Evolutionary conservation across 1,284 basidiomycete species (phyloP).

Genomic region (Leccinum fuscescens): DNA sequence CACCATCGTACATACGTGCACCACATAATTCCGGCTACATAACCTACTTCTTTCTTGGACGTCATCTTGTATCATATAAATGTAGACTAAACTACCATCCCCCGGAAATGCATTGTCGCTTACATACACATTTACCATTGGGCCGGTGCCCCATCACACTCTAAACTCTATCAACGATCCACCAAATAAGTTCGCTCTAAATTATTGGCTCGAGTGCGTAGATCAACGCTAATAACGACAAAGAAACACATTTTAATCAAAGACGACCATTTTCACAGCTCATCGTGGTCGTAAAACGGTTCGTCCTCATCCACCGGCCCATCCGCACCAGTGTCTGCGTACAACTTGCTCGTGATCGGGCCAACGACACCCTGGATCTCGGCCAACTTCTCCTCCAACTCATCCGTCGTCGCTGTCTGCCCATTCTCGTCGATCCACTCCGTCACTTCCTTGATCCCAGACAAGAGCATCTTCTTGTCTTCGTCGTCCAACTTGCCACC

Average conservation of each 20-base stretch:
- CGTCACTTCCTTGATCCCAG: constrained; percentile 82
- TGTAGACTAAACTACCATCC: constrained; percentile 6
- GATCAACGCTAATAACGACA: constrained; percentile 13
- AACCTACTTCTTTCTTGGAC: constrained; percentile 3
- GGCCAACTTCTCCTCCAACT: constrained; percentile 87
- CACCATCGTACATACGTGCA: constrained; percentile 13
- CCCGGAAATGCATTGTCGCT: neutral
- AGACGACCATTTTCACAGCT: constrained; percentile 43
- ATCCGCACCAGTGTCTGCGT: constrained; percentile 46
- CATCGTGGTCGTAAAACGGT: constrained; percentile 61
- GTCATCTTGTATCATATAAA: constrained; percentile 10
- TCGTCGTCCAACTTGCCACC: constrained; percentile 85
- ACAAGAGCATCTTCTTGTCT: constrained; percentile 88
- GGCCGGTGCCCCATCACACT: neutral
- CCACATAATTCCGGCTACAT: constrained; percentile 17
- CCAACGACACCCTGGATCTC: constrained; percentile 72
- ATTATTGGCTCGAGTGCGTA: neutral
- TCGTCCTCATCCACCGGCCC: constrained; percentile 49
- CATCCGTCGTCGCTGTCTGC: constrained; percentile 76
- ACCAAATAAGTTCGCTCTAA: constrained; percentile 15
- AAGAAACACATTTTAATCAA: constrained; percentile 4
- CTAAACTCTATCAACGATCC: constrained; percentile 5
- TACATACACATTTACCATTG: too few species aligned
- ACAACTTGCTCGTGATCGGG: constrained; percentile 81
- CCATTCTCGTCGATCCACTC: constrained; percentile 90